Percentiles rank a stretch among this genome's conserved stretches.
Evolutionary conservation across 306 rosid genomes (phyloP).

Genomic region (Fragaria iinumae): DNA sequence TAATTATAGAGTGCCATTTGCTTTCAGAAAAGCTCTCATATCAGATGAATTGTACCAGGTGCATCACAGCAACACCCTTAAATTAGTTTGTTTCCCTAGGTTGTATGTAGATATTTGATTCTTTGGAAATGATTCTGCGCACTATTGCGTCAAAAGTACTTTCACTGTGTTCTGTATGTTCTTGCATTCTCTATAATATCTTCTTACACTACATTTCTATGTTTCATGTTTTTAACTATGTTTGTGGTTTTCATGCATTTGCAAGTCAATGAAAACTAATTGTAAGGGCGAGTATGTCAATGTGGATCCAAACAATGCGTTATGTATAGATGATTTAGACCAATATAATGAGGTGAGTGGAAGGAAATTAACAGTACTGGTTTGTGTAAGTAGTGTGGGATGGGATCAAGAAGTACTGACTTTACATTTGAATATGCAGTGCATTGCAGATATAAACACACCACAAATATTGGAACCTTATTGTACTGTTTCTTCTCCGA

Average conservation of each 20-base stretch:
- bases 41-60: constrained; percentile 22
- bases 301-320: constrained; percentile 14
- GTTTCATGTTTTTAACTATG: too few relatives aligned
- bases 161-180: not conserved
- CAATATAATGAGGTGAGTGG: constrained; percentile 5
- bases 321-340: constrained; percentile 8
- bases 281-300: constrained; percentile 1
- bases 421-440: constrained; percentile 8
- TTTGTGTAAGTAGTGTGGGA: not conserved
- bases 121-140: not conserved
- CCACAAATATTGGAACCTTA: constrained; percentile 1
- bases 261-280: not conserved
- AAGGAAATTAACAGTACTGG: not conserved
- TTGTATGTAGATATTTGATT: not conserved
- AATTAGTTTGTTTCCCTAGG: not conserved
- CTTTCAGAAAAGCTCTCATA: constrained; percentile 19
- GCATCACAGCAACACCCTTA: not conserved
- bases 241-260: not conserved
- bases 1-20: constrained; percentile 14
- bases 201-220: not conserved
- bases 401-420: not conserved
- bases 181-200: not conserved
- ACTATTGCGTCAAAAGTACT: not conserved
- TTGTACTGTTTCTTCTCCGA: not conserved
- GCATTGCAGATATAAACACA: not conserved